Conservation (phyloP, 345 rosid species). For the Gynandropsis gynandra region DNA sequence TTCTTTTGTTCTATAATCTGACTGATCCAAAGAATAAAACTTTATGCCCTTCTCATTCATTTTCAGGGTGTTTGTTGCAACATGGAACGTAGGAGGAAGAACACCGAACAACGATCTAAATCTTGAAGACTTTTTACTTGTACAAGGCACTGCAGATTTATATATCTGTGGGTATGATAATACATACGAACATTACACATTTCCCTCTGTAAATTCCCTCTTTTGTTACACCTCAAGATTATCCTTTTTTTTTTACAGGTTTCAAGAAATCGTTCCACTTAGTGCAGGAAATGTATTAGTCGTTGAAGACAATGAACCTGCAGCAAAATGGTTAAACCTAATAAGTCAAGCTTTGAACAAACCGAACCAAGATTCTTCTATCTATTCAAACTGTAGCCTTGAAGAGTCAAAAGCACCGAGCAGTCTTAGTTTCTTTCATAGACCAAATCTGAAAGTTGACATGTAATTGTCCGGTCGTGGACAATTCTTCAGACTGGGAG, state of each 20-base stretch:
- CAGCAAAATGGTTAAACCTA: constrained; percentile 85
- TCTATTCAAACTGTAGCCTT: constrained; percentile 18
- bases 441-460: constrained; percentile 68
- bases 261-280: constrained; percentile 94
- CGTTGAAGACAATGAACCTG: constrained; percentile 90
- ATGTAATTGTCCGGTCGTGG: constrained; percentile 57
- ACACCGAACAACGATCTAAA: constrained; percentile 59
- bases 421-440: constrained; percentile 54
- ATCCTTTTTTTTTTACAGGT: constrained; percentile 32
- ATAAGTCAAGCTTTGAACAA: constrained; percentile 80
- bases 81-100: constrained; percentile 97
- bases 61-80: constrained; percentile 70
- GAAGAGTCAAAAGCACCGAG: constrained; percentile 46
- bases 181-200: not conserved
- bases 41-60: constrained; percentile 5
- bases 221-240: no score
- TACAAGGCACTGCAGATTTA: constrained; percentile 73
- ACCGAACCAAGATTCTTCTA: constrained; percentile 31
- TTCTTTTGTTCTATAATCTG: not conserved
- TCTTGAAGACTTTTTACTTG: constrained; percentile 80
- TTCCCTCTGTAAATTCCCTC: no score
- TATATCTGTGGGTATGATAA: constrained; percentile 85
- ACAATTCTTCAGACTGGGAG: constrained; percentile 26
- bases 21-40: no score
- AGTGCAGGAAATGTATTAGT: constrained; percentile 95